These are phyloP conservation scores for Exophiala aquamarina DNA, from an alignment of 2,329 filamentous ascomycete genomes.

Conservation along the genomic window DNA sequence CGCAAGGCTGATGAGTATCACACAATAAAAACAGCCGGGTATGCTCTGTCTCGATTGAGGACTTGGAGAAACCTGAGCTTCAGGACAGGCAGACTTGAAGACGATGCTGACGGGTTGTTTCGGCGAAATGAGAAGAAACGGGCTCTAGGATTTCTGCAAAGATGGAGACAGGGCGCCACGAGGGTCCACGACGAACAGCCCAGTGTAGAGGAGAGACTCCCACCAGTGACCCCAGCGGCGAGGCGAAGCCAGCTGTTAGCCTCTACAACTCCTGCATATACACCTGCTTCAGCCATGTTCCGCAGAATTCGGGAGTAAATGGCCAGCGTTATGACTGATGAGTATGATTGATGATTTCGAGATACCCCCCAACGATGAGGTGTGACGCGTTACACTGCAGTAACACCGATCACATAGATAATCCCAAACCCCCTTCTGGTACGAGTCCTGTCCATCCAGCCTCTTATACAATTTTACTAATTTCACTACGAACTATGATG, in stretches of 20 bases:
- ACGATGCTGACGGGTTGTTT: constrained; percentile 18
- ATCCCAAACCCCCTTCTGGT: not conserved
- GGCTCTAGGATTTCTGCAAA: constrained; percentile 13
- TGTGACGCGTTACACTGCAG: too few relatives aligned
- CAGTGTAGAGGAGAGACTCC: constrained; percentile 8
- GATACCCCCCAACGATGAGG: not conserved
- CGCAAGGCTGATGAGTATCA: constrained; percentile 20
- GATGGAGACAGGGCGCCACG: constrained; percentile 12
- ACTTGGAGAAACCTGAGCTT: constrained; percentile 19
- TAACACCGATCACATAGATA: too few relatives aligned
- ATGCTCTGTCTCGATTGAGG: constrained; percentile 11
- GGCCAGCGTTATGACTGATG: not conserved
- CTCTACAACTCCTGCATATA: constrained; percentile 23
- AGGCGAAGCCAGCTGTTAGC: constrained; percentile 20
- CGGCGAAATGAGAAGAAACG: constrained; percentile 22
- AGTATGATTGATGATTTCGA: not conserved
- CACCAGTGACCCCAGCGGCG: constrained; percentile 21
- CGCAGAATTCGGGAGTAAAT: not conserved
- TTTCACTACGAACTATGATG: too few relatives aligned
- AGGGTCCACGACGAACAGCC: constrained; percentile 3
- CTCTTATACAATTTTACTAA: too few relatives aligned
- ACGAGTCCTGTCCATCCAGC: too few relatives aligned
- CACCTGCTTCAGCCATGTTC: constrained; percentile 17
- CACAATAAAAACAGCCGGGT: constrained; percentile 13
- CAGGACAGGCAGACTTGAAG: constrained; percentile 16